These are phyloP conservation scores for Achaetomiella virescens DNA, from an alignment of 495 filamentous ascomycete genomes.

Conservation along the genomic window DNA sequence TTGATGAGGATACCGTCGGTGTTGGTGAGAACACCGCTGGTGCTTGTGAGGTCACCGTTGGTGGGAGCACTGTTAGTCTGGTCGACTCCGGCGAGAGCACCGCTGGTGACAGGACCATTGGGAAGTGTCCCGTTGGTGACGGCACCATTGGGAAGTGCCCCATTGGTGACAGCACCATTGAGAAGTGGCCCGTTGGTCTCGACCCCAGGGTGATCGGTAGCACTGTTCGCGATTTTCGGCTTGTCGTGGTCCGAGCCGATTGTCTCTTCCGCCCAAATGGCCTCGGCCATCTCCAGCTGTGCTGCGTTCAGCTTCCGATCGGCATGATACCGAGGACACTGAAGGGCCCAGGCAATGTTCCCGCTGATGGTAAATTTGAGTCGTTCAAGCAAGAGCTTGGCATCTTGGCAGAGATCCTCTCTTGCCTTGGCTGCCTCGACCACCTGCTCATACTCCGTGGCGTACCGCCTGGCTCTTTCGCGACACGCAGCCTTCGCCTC, in stretches of 20 bases:
- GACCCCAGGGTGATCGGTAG: no score
- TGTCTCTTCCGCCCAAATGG: not conserved
- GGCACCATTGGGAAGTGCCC: no score
- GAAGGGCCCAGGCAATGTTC: conserved; percentile 2
- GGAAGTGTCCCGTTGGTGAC: no score
- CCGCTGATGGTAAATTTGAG: not conserved
- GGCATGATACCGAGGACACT: conserved; percentile 1
- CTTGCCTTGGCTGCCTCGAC: not conserved
- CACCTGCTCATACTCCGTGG: not conserved
- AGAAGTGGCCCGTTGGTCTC: no score
- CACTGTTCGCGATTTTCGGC: not conserved
- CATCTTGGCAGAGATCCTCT: not conserved
- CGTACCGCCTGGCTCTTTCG: not conserved
- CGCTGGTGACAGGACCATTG: no score
- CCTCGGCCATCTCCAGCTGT: not conserved
- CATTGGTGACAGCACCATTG: no score
- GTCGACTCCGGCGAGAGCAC: no score
- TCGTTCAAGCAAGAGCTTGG: not conserved
- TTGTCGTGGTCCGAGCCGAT: not conserved
- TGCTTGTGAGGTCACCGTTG: no score
- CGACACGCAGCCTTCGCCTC: conserved; percentile 1
- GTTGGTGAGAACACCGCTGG: no score
- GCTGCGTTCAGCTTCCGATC: not conserved
- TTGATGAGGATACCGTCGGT: no score
- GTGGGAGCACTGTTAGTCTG: no score